Evolutionary conservation across 1,284 basidiomycete genomes (phyloP).

Genomic region (Sphaerobolus stellatus): DNA sequence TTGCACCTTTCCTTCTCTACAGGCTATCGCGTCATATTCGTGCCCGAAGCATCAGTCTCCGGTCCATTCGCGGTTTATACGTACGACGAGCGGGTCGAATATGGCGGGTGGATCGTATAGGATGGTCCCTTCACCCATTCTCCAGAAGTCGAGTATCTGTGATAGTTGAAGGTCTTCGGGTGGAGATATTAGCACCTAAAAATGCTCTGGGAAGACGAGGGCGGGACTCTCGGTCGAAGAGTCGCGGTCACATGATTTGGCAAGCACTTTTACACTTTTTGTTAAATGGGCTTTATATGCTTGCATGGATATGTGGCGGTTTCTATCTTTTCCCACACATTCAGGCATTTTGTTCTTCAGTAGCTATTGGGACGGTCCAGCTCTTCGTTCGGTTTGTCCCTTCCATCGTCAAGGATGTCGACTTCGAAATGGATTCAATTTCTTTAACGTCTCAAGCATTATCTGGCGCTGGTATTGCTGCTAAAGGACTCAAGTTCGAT

Average conservation of each 20-base stretch:
- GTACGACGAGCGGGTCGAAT: conserved; percentile 53
- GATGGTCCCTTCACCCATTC: conserved; percentile 53
- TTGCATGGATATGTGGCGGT: background rate
- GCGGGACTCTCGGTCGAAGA: background rate
- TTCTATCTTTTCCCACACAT: background rate
- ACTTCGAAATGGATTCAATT: conserved; percentile 61
- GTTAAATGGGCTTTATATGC: background rate
- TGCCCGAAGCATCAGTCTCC: conserved; percentile 67
- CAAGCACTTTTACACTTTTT: background rate
- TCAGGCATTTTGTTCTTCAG: background rate
- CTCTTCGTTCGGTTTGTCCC: conserved; percentile 63
- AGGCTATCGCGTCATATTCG: conserved; percentile 60
- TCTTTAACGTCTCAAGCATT: conserved; percentile 49
- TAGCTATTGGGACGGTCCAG: conserved; percentile 27
- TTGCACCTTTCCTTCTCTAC: conserved; percentile 61
- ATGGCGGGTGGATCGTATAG: conserved; percentile 64
- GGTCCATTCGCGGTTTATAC: conserved; percentile 73
- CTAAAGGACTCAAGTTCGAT: conserved; percentile 52
- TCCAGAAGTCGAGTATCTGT: conserved; percentile 52
- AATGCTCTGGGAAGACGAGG: background rate
- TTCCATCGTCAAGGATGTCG: conserved; percentile 59
- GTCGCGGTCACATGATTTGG: background rate
- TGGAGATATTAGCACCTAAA: conserved; percentile 42
- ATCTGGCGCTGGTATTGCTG: conserved; percentile 49
- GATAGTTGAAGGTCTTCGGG: conserved; percentile 56